Evolutionary conservation across 805 yeast genomes (phyloP).

Genomic region (Candida cerambycidarum): DNA sequence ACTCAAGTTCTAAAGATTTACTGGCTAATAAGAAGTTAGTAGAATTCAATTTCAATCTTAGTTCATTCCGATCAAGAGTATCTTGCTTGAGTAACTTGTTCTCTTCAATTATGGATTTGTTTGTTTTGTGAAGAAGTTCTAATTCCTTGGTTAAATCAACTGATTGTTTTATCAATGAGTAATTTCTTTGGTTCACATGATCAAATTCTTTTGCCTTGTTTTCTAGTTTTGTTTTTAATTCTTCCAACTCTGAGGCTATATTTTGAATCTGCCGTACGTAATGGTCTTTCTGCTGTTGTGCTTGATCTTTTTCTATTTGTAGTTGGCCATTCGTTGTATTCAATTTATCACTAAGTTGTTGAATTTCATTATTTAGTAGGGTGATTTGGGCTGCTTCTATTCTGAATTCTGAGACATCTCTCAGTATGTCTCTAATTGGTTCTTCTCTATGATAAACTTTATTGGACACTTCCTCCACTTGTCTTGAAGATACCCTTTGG

Average conservation of each 20-base stretch:
- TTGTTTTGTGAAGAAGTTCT: constrained; percentile 2
- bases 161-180: constrained; percentile 1
- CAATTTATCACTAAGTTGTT: too few relatives aligned
- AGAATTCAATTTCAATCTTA: constrained; percentile 11
- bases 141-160: constrained; percentile 1
- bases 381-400: too few relatives aligned
- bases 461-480: too few relatives aligned
- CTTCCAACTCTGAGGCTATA: not conserved
- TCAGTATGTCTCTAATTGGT: not conserved
- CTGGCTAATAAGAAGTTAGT: constrained; percentile 8
- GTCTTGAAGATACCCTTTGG: not conserved
- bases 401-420: not conserved
- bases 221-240: not conserved
- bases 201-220: constrained; percentile 1
- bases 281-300: not conserved
- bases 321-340: too few relatives aligned
- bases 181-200: constrained; percentile 3
- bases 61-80: constrained; percentile 2
- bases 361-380: too few relatives aligned
- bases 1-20: constrained; percentile 9
- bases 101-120: constrained; percentile 7
- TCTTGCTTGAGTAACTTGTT: constrained; percentile 10
- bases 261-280: not conserved
- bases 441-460: not conserved
- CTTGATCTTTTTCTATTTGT: too few relatives aligned